These are phyloP conservation scores for peach (Prunus persica) DNA, from an alignment of 306 rosid genomes.

Conservation along the genomic window DNA sequence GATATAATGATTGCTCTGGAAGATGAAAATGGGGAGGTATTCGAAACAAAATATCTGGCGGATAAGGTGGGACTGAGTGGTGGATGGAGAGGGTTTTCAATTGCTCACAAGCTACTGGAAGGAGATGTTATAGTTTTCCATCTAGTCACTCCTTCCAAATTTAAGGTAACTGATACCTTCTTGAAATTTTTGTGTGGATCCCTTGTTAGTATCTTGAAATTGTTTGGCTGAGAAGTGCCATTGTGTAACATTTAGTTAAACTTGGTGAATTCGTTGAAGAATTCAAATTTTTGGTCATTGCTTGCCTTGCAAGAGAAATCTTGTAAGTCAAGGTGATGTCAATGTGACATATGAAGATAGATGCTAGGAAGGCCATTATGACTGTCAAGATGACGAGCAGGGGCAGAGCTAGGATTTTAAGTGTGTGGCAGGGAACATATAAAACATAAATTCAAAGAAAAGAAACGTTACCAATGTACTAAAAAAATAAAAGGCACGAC, in stretches of 20 bases:
- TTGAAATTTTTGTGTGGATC: neutral
- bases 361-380: neutral
- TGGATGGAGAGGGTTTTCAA: constrained; percentile 53
- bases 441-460: too few species aligned
- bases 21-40: constrained; percentile 38
- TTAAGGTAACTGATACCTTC: constrained; percentile 39
- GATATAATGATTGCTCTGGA: constrained; percentile 42
- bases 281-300: neutral
- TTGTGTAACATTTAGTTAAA: too few species aligned
- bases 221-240: neutral
- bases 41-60: constrained; percentile 32
- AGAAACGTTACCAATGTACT: too few species aligned
- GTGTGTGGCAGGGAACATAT: too few species aligned
- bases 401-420: too few species aligned
- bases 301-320: neutral
- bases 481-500: too few species aligned
- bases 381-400: neutral
- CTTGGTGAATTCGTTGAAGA: neutral
- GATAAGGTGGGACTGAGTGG: constrained; percentile 42
- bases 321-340: too few species aligned
- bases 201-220: neutral
- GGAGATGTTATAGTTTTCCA: constrained; percentile 46
- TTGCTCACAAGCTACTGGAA: constrained; percentile 32
- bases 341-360: neutral
- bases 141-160: constrained; percentile 32